These are phyloP conservation scores for Fusarium pininemorale DNA, from an alignment of 2,329 filamentous ascomycete genomes.

Conservation along the genomic window DNA sequence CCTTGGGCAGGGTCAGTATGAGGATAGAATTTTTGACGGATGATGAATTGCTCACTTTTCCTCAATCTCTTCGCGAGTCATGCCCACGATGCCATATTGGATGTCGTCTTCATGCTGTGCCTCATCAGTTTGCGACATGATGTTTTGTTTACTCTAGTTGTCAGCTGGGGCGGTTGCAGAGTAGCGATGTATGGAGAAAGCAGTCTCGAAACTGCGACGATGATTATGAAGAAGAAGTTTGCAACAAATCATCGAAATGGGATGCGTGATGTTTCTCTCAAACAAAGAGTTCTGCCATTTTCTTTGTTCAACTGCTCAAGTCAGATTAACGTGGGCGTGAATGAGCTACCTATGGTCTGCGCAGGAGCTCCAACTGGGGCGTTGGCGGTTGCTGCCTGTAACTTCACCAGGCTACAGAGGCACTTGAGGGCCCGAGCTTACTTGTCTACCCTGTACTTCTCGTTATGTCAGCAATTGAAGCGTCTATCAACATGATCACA, in stretches of 20 bases:
- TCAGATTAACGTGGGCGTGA: conserved; percentile 5
- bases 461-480: conserved; percentile 9
- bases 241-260: neutral
- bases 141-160: conserved; percentile 5
- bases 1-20: conserved; percentile 55
- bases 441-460: neutral
- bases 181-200: neutral
- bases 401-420: conserved; percentile 11
- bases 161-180: neutral
- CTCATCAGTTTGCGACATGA: conserved; percentile 41
- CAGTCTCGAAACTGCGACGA: neutral
- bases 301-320: neutral
- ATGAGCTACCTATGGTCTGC: neutral
- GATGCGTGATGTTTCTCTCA: neutral
- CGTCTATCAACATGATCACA: neutral
- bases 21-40: neutral
- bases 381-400: conserved; percentile 28
- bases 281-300: neutral
- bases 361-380: conserved; percentile 8
- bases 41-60: conserved; percentile 48
- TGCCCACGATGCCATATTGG: conserved; percentile 57
- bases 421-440: conserved; percentile 19
- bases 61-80: conserved; percentile 55
- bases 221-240: neutral
- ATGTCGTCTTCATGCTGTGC: conserved; percentile 61